Evolutionary conservation across 2,329 filamentous ascomycete genomes (phyloP).

Genomic region (Fusarium sp.): DNA sequence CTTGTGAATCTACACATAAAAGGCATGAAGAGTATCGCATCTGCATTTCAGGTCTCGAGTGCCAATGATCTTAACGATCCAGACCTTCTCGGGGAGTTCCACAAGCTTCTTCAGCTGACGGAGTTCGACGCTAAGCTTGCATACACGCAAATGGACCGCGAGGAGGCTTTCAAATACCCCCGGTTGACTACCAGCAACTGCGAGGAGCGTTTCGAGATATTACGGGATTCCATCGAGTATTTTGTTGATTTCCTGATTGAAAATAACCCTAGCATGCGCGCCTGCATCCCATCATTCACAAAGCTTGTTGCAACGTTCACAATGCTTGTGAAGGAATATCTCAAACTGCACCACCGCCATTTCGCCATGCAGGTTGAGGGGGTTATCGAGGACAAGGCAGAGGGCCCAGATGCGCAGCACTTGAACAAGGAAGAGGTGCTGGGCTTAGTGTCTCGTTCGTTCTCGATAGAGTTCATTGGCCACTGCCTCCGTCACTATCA

Average conservation of each 20-base stretch:
- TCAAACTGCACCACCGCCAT: not conserved
- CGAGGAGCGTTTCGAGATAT: not conserved
- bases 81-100: rapidly evolving
- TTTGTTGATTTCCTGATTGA: not conserved
- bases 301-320: not conserved
- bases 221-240: not conserved
- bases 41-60: rapidly evolving
- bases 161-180: rapidly evolving
- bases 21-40: not conserved
- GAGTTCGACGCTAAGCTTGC: not conserved
- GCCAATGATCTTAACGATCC: rapidly evolving
- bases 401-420: rapidly evolving
- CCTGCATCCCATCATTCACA: not conserved
- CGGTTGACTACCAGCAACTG: not conserved
- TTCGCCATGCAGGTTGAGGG: not conserved
- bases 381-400: rapidly evolving
- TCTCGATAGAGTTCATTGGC: not conserved
- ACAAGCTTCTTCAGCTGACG: rapidly evolving
- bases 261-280: not conserved
- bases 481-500: not conserved
- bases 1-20: rapidly evolving
- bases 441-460: not conserved
- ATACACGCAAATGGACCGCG: not conserved
- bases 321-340: not conserved
- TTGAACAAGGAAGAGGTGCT: not conserved